A percentile compares a stretch with the other conserved stretches of the same genome.
phyloP scores from a whole-genome alignment of 108 stramenopile species.

The Cylindrotheca fusiformis region DNA sequence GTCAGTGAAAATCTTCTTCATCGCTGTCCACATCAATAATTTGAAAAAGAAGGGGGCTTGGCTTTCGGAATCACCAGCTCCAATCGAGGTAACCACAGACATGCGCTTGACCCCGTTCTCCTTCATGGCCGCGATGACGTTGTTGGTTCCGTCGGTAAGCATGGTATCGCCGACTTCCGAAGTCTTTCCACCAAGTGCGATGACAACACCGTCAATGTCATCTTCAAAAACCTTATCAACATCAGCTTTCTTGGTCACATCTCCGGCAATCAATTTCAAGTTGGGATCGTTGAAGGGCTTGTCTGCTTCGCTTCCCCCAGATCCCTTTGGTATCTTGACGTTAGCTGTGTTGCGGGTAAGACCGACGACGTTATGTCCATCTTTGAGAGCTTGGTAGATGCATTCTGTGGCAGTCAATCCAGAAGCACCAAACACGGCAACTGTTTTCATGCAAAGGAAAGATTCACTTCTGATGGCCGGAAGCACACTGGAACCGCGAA shows the following conservation, averaged over 20 bases:
- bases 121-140: conserved; percentile 92
- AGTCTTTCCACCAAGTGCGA: conserved; percentile 96
- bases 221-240: conserved; percentile 87
- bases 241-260: conserved; percentile 80
- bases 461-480: conserved; percentile 12
- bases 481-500: not conserved
- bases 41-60: conserved; percentile 95
- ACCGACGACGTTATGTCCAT: conserved; percentile 85
- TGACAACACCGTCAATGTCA: conserved; percentile 87
- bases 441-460: conserved; percentile 40
- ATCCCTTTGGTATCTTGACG: conserved; percentile 73
- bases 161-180: conserved; percentile 92
- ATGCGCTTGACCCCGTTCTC: conserved; percentile 86
- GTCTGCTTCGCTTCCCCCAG: conserved; percentile 75
- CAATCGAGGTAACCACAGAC: conserved; percentile 95
- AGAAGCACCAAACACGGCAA: conserved; percentile 90
- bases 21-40: conserved; percentile 95
- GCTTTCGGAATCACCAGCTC: conserved; percentile 92
- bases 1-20: conserved; percentile 95
- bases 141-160: conserved; percentile 93
- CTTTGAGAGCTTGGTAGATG: conserved; percentile 82
- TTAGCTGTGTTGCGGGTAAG: conserved; percentile 82
- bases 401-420: conserved; percentile 85
- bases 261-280: conserved; percentile 80
- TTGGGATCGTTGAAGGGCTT: conserved; percentile 64